Conservation (phyloP, 495 filamentous ascomycete species). For the Trichocladium uniseriatum region DNA sequence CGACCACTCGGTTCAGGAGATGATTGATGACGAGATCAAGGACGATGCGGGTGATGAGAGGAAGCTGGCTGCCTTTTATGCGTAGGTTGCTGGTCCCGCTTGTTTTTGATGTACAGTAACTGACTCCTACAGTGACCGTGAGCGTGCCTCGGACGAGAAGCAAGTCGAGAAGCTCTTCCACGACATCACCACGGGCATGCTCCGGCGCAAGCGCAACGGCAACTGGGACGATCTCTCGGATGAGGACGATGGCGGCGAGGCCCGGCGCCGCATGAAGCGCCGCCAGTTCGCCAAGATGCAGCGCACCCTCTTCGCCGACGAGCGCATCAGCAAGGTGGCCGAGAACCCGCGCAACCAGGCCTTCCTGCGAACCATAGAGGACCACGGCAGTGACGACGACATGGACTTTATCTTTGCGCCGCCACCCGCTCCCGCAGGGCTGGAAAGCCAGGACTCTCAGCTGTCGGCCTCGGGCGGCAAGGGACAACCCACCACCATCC, state of each 20-base stretch:
- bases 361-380: conserved; percentile 84
- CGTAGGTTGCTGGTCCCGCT: conserved; percentile 51
- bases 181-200: conserved; percentile 77
- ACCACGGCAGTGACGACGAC: conserved; percentile 69
- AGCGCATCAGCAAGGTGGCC: conserved; percentile 81
- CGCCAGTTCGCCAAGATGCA: conserved; percentile 87
- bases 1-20: conserved; percentile 54
- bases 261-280: conserved; percentile 70
- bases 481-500: conserved; percentile 25
- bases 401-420: conserved; percentile 59
- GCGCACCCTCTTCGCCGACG: conserved; percentile 79
- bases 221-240: conserved; percentile 77
- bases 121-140: conserved; percentile 45
- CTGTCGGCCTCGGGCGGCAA: conserved; percentile 20
- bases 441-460: conserved; percentile 30
- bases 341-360: conserved; percentile 83
- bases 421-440: conserved; percentile 24
- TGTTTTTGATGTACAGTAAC: conserved; percentile 6
- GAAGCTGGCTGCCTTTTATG: conserved; percentile 75
- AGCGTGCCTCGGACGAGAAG: conserved; percentile 65
- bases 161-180: conserved; percentile 81
- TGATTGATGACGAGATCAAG: conserved; percentile 73
- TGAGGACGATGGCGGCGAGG: conserved; percentile 73
- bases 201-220: conserved; percentile 67
- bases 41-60: conserved; percentile 67